phyloP scores from a whole-genome alignment of 2,329 filamentous ascomycete species.

The Arthrinium phaeospermum region DNA sequence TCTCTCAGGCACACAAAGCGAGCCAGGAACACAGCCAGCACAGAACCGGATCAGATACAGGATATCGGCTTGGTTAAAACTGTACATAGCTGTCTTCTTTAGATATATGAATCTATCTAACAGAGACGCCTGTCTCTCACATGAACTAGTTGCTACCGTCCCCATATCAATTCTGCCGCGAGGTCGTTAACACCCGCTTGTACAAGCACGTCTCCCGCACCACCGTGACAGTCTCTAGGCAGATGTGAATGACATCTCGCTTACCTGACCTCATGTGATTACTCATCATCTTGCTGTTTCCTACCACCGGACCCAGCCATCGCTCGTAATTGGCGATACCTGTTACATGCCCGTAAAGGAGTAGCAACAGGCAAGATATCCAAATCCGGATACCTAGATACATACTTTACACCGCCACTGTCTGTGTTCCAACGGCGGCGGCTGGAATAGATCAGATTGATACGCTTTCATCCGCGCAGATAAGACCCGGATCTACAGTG shows the following conservation, averaged over 20 bases:
- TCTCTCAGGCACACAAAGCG: not conserved
- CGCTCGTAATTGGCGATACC: not conserved
- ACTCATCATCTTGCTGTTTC: not conserved
- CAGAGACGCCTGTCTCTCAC: not conserved
- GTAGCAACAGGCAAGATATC: not conserved
- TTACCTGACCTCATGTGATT: not conserved
- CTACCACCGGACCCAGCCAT: not conserved
- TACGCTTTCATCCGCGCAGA: not conserved
- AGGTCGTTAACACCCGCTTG: too few species aligned
- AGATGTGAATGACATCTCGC: not conserved
- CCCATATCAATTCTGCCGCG: not conserved
- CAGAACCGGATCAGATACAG: not conserved
- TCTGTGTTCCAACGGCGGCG: not conserved
- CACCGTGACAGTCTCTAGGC: not conserved
- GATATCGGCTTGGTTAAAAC: not conserved
- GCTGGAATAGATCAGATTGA: not conserved
- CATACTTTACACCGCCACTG: not conserved
- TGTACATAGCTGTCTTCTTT: not conserved
- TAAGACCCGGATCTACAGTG: not conserved
- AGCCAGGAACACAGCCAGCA: not conserved
- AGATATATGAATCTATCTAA: not conserved
- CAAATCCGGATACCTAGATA: not conserved
- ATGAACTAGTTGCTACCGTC: not conserved
- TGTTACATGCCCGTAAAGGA: not conserved
- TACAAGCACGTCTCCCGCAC: not conserved